Evolutionary conservation across 2,329 filamentous ascomycete genomes (phyloP).

Genomic region (Trichoderma harzianum): DNA sequence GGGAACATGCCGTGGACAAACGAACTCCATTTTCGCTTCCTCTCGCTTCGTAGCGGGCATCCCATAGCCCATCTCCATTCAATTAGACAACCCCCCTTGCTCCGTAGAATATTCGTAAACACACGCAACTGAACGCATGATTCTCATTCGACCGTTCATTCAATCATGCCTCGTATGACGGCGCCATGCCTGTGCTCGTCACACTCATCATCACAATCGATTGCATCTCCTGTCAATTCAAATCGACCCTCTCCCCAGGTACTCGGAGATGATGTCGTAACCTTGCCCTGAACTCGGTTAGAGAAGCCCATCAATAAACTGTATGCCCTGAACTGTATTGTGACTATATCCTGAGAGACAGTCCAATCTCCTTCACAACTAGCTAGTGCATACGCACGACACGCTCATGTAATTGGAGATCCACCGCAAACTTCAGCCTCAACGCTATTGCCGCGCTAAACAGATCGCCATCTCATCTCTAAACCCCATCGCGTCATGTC

Average conservation of each 20-base stretch:
- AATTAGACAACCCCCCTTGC: background rate
- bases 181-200: background rate
- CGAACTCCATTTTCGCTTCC: constrained; percentile 7
- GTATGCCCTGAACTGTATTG: too few relatives aligned
- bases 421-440: constrained; percentile 1
- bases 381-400: background rate
- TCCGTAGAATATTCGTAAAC: background rate
- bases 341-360: background rate
- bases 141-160: constrained; percentile 7
- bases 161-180: constrained; percentile 2
- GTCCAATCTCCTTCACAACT: background rate
- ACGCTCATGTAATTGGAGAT: background rate
- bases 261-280: background rate
- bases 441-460: background rate
- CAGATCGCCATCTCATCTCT: constrained; percentile 10
- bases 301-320: background rate
- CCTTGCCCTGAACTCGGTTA: background rate
- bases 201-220: background rate
- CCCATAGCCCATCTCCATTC: background rate
- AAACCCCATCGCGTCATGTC: background rate
- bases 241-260: background rate
- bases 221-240: background rate
- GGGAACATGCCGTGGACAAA: background rate
- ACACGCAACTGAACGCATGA: constrained; percentile 1
- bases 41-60: background rate